These are phyloP conservation scores for Ganoderma resinaceum DNA, from an alignment of 1,284 basidiomycete species.

Conservation along the genomic window DNA sequence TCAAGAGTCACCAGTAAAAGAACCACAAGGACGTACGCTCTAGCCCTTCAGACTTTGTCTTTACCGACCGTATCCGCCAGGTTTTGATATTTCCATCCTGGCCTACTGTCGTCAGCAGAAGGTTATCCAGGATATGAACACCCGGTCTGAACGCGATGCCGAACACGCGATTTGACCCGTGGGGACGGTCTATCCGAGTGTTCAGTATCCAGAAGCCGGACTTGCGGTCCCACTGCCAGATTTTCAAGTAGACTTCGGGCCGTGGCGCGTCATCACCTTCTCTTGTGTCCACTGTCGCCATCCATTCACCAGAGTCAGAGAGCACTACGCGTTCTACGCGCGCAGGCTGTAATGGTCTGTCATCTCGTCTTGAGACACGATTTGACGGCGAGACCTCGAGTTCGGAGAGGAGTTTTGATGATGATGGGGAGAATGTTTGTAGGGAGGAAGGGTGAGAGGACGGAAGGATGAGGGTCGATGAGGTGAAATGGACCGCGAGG, in stretches of 20 bases:
- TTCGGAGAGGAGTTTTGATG: conserved; percentile 81
- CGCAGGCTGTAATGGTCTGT: conserved; percentile 80
- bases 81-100: conserved; percentile 74
- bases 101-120: conserved; percentile 69
- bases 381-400: conserved; percentile 95
- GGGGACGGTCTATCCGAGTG: conserved; percentile 91
- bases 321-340: conserved; percentile 79
- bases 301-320: conserved; percentile 82
- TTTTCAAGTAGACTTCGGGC: conserved; percentile 83
- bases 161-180: conserved; percentile 72
- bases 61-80: conserved; percentile 66
- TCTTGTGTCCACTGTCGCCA: conserved; percentile 90
- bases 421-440: conserved; percentile 86
- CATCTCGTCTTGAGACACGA: conserved; percentile 85
- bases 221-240: conserved; percentile 87
- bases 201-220: conserved; percentile 75
- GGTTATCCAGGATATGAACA: conserved; percentile 37
- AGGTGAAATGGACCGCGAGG: conserved; percentile 74
- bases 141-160: conserved; percentile 73
- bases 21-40: conserved; percentile 53
- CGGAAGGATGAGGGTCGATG: conserved; percentile 85
- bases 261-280: conserved; percentile 69
- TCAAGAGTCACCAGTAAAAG: conserved; percentile 6
- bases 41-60: conserved; percentile 48
- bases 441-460: conserved; percentile 96